A percentile compares a stretch with the other conserved stretches of the same genome.
phyloP scores from a whole-genome alignment of 345 rosid species.

The Firmiana major region DNA sequence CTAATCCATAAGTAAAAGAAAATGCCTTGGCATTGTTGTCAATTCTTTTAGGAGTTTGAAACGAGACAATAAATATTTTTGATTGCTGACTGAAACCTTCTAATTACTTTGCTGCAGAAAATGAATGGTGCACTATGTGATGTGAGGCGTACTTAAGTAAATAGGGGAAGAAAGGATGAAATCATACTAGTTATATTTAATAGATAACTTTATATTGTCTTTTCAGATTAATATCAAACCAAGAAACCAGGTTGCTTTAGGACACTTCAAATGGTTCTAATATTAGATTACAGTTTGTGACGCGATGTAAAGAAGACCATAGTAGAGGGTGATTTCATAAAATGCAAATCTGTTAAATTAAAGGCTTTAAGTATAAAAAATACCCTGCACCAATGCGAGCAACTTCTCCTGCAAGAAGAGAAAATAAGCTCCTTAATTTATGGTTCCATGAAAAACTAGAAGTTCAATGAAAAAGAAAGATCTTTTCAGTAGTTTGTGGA shows the following conservation, averaged over 20 bases:
- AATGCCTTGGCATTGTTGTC: background rate
- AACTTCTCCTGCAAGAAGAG: constrained; percentile 65
- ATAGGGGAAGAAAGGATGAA: background rate
- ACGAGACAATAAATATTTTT: background rate
- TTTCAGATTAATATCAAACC: background rate
- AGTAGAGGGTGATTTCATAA: background rate
- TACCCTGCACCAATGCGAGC: constrained; percentile 95
- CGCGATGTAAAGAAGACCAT: background rate
- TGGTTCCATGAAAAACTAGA: background rate
- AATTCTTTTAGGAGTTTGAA: background rate
- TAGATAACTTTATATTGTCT: background rate
- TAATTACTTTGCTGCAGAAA: background rate
- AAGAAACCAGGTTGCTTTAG: background rate
- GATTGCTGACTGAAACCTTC: background rate
- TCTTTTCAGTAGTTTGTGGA: background rate
- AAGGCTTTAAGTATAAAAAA: constrained; percentile 29
- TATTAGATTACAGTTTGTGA: background rate
- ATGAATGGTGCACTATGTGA: background rate
- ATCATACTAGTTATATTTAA: background rate
- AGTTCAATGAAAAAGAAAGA: background rate
- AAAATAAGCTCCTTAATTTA: constrained; percentile 2
- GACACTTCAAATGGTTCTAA: background rate
- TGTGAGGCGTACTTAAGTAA: background rate
- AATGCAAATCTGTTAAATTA: background rate
- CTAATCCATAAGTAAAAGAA: background rate